A percentile compares a stretch with the other conserved stretches of the same genome.
phyloP scores from a whole-genome alignment of 768 basidiomycete genomes.

The Nidularia pulvinata region DNA sequence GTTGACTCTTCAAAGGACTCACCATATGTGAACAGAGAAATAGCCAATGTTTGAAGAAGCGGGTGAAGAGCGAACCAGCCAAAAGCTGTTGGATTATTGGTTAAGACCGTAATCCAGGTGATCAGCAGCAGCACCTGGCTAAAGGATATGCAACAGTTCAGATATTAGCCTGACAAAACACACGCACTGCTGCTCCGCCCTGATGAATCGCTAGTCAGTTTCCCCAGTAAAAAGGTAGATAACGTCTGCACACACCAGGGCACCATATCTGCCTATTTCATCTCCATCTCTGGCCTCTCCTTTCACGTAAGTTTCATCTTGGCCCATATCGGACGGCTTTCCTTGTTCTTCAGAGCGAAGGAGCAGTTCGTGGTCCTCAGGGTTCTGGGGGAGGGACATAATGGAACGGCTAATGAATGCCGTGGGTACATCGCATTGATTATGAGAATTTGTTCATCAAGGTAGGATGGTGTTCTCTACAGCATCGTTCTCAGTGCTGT shows the following conservation, averaged over 20 bases:
- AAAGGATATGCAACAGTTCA: not conserved
- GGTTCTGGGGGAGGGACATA: slow-evolving; percentile 6
- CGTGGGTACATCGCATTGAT: not conserved
- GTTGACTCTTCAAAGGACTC: not conserved
- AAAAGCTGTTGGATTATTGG: slow-evolving; percentile 36
- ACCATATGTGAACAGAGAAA: slow-evolving; percentile 67
- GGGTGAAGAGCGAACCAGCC: slow-evolving; percentile 76
- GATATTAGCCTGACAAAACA: not conserved
- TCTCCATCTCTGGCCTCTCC: slow-evolving; percentile 37
- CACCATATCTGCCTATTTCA: slow-evolving; percentile 21
- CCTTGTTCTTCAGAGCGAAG: slow-evolving; percentile 10
- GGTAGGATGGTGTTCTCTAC: not conserved
- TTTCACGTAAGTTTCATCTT: slow-evolving; percentile 27
- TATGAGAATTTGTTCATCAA: not conserved
- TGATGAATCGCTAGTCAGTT: not conserved
- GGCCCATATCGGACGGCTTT: slow-evolving; percentile 11
- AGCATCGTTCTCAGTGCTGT: not conserved
- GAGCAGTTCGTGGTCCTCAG: slow-evolving; percentile 22
- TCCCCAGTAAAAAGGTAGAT: not conserved
- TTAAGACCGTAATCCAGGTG: slow-evolving; percentile 46
- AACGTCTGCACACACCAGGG: slow-evolving; percentile 27
- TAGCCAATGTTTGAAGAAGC: slow-evolving; percentile 53
- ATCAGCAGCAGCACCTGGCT: slow-evolving; percentile 33
- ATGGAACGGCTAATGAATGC: not conserved
- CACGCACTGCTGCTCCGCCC: not conserved